Evolutionary conservation across 768 basidiomycete species (phyloP).

Genomic region (Daedaleopsis nitida): DNA sequence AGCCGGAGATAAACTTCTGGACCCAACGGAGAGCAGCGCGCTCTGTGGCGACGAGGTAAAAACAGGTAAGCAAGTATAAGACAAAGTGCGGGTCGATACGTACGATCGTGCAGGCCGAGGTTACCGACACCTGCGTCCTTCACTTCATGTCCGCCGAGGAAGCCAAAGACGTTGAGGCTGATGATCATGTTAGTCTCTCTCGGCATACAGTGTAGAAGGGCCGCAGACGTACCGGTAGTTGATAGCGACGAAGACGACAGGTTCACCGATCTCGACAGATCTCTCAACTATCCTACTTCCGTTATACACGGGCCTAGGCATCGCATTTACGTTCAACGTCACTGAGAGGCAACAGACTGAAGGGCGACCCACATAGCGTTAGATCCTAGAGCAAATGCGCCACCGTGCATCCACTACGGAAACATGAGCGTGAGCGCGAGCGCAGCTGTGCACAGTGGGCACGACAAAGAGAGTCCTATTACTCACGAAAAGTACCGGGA

Average conservation of each 20-base stretch:
- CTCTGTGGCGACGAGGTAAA: constrained; percentile 21
- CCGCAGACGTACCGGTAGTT: constrained; percentile 42
- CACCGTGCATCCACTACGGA: constrained; percentile 11
- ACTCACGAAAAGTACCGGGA: constrained; percentile 13
- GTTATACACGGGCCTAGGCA: constrained; percentile 23
- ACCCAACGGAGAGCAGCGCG: constrained; percentile 43
- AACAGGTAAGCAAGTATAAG: neutral
- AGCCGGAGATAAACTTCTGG: constrained; percentile 16
- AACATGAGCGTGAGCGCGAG: neutral
- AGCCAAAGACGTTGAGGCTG: constrained; percentile 20
- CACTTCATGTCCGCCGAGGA: constrained; percentile 24
- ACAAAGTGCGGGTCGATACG: neutral
- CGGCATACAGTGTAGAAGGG: constrained; percentile 24
- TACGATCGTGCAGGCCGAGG: constrained; percentile 40
- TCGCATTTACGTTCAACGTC: neutral
- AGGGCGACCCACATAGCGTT: neutral
- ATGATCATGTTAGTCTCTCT: constrained; percentile 10
- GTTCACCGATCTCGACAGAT: constrained; percentile 44
- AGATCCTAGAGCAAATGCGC: constrained; percentile 8
- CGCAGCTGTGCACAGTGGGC: too few species aligned
- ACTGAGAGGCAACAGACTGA: neutral
- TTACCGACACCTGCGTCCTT: constrained; percentile 29
- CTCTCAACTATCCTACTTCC: constrained; percentile 49
- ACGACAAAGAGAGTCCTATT: neutral
- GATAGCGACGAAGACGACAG: constrained; percentile 55